These are phyloP conservation scores for Synchytrium microbalum DNA, from an alignment of 371 early-diverging fungal genomes.

Conservation along the genomic window DNA sequence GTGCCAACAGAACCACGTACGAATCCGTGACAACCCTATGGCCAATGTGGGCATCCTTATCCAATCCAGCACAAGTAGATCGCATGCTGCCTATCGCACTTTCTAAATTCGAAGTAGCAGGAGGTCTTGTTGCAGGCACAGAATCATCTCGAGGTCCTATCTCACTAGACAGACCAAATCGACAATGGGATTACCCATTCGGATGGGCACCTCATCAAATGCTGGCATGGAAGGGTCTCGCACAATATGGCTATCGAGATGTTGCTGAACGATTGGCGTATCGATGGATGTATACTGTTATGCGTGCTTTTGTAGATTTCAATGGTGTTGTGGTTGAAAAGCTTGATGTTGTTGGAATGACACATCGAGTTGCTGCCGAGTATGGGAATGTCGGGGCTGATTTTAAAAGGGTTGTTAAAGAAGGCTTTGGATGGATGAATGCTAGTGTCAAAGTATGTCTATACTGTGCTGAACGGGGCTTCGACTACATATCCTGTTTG, in stretches of 20 bases:
- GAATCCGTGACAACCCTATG: conserved; percentile 56
- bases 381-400: conserved; percentile 89
- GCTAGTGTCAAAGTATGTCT: conserved; percentile 44
- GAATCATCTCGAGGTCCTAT: conserved; percentile 74
- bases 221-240: conserved; percentile 86
- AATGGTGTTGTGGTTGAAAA: conserved; percentile 97
- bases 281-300: conserved; percentile 92
- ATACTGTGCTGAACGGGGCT: too few relatives aligned
- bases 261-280: conserved; percentile 79
- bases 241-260: conserved; percentile 70
- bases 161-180: conserved; percentile 74
- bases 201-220: conserved; percentile 99
- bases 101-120: conserved; percentile 67
- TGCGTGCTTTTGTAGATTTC: conserved; percentile 89
- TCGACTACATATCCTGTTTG: too few relatives aligned
- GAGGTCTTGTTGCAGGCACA: conserved; percentile 84
- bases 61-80: not conserved
- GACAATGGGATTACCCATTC: conserved; percentile 95
- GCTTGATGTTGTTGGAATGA: conserved; percentile 86
- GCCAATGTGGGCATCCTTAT: not conserved
- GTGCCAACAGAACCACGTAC: conserved; percentile 46
- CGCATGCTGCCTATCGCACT: conserved; percentile 20
- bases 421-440: conserved; percentile 99
- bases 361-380: conserved; percentile 87
- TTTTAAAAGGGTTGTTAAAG: conserved; percentile 87